Evolutionary conservation across 768 basidiomycete species (phyloP).

Genomic region (Pleurotus giganteus): DNA sequence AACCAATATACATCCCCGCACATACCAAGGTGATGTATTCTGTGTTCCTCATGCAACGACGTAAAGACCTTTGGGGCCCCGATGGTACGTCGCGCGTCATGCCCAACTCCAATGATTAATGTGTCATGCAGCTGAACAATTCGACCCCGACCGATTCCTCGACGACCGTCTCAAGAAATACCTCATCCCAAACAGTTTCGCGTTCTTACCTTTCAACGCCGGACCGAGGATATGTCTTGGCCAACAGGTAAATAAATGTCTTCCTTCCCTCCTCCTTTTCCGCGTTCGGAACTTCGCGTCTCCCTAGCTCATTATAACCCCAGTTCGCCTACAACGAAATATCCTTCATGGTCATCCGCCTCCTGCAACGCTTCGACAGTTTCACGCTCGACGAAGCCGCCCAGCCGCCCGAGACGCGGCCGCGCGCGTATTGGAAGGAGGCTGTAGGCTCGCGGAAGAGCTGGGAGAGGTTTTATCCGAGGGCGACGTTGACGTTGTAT

Average conservation of each 20-base stretch:
- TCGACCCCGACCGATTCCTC: slow-evolving; percentile 53
- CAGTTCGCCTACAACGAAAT: slow-evolving; percentile 54
- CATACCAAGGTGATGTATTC: slow-evolving; percentile 32
- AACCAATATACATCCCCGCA: slow-evolving; percentile 35
- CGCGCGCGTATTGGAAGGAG: slow-evolving; percentile 36
- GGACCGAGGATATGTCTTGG: slow-evolving; percentile 41
- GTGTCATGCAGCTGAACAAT: slow-evolving; percentile 37
- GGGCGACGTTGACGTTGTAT: slow-evolving; percentile 22
- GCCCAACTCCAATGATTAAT: background rate
- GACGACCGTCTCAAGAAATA: slow-evolving; percentile 50
- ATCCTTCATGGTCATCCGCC: slow-evolving; percentile 44
- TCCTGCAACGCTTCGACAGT: slow-evolving; percentile 42
- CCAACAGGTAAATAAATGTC: slow-evolving; percentile 45
- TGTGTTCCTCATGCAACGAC: slow-evolving; percentile 32
- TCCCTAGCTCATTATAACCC: background rate
- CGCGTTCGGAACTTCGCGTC: background rate
- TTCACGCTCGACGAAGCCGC: slow-evolving; percentile 35
- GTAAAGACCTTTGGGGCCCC: slow-evolving; percentile 46
- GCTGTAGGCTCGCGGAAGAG: slow-evolving; percentile 25
- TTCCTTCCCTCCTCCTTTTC: background rate
- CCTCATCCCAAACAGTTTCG: slow-evolving; percentile 44
- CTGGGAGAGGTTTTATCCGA: slow-evolving; percentile 26
- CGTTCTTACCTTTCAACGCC: slow-evolving; percentile 46
- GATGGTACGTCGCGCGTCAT: slow-evolving; percentile 24
- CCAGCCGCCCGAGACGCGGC: slow-evolving; percentile 29